These are phyloP conservation scores for Euphorbia tirucalli DNA, from an alignment of 345 rosid genomes.

Conservation along the genomic window DNA sequence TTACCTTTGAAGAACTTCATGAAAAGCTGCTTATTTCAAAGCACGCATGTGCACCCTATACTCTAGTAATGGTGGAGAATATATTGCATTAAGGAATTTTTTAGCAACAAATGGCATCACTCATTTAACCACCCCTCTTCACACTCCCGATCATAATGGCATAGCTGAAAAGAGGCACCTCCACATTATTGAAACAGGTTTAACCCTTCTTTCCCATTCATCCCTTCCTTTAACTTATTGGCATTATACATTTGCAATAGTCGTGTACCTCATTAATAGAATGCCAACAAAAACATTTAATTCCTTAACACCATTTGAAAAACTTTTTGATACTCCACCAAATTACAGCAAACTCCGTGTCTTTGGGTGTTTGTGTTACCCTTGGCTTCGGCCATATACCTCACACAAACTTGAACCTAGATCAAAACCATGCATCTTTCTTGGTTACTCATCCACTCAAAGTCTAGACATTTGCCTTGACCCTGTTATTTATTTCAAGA, in stretches of 20 bases:
- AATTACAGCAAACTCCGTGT: neutral
- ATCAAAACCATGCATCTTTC: neutral
- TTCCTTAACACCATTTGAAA: neutral
- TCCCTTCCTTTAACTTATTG: neutral
- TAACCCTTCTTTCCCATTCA: neutral
- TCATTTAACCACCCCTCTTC: neutral
- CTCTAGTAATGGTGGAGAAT: neutral
- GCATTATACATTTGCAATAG: neutral
- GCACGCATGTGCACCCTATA: neutral
- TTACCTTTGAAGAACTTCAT: neutral
- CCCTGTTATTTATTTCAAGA: too few relatives aligned
- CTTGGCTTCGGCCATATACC: neutral
- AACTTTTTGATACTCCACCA: neutral
- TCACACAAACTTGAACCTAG: neutral
- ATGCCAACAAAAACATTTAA: too few relatives aligned
- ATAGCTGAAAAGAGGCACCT: neutral
- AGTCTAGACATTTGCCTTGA: neutral
- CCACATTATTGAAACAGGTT: neutral
- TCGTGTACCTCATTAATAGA: too few relatives aligned
- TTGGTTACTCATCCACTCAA: neutral
- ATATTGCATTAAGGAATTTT: neutral
- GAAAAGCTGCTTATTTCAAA: neutral
- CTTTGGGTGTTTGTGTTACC: neutral
- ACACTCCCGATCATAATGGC: neutral
- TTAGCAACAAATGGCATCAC: neutral